A percentile compares a stretch with the other conserved stretches of the same genome.
These are phyloP conservation scores for Cryoendolithus antarcticus DNA, from an alignment of 2,329 filamentous ascomycete genomes.

Conservation along the genomic window DNA sequence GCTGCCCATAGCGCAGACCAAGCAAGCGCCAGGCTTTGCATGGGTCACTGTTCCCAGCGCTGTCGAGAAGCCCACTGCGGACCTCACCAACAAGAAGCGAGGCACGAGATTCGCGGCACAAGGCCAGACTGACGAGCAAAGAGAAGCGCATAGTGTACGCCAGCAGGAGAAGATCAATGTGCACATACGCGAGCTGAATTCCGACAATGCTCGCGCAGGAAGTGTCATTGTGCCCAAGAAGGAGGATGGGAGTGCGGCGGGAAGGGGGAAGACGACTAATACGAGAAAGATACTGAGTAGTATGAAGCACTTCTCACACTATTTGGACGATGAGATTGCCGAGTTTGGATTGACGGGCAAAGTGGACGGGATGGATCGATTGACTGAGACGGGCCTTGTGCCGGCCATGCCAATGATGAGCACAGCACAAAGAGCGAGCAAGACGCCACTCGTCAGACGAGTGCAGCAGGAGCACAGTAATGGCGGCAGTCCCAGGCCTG, in stretches of 20 bases:
- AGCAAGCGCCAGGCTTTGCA: conserved; percentile 76
- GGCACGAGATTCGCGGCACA: conserved; percentile 43
- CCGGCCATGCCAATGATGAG: conserved; percentile 6
- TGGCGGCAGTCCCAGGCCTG: conserved; percentile 16
- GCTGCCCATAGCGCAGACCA: conserved; percentile 51
- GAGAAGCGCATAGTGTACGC: conserved; percentile 58
- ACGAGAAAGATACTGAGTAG: conserved; percentile 67
- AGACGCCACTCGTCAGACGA: conserved; percentile 23
- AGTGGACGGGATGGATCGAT: conserved; percentile 16
- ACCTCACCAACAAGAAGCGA: conserved; percentile 55
- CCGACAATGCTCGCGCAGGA: conserved; percentile 47
- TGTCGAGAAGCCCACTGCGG: conserved; percentile 37
- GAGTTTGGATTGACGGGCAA: conserved; percentile 29
- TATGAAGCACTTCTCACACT: conserved; percentile 73
- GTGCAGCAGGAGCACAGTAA: conserved; percentile 18
- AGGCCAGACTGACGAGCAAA: conserved; percentile 22
- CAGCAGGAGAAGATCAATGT: conserved; percentile 72
- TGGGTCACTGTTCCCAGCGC: too few relatives aligned
- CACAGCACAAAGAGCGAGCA: conserved; percentile 23
- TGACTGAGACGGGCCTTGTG: conserved; percentile 9
- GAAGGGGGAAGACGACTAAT: conserved; percentile 51
- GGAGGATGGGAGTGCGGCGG: conserved; percentile 28
- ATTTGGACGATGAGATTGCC: conserved; percentile 68
- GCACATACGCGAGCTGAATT: conserved; percentile 70
- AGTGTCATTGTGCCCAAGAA: conserved; percentile 55